Evolutionary conservation across 148 eudicot genomes (phyloP), one percentile per base, ranked within the genome.

Genomic region (Polygonum maritimum): DNA sequence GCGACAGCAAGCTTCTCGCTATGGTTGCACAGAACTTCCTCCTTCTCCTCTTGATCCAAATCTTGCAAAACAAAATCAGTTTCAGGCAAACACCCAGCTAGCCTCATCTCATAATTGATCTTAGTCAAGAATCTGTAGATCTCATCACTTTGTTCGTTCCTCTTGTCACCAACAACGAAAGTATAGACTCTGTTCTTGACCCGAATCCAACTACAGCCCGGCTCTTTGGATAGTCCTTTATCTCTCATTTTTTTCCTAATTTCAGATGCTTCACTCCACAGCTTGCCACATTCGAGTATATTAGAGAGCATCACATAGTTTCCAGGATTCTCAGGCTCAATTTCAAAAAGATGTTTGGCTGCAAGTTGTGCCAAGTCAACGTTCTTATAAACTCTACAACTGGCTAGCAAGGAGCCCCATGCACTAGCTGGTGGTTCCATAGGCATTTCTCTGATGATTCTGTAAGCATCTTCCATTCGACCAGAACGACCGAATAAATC

Each of bases 1-100:
- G 92, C 97, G 26, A 92, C 92, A 19, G 95, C 97, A 70, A 87
- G 90, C 83, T 87, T 92, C 85, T 92, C 94, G 69, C 97, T 86
- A 31, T 92, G 97, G 81, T 83, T 90, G 81, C 92, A 92, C 75
- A 90, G 78, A 55, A 81, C 84, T 70, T 81, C 84, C 79, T 87
- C 94, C 83, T 92, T 84, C 78, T 92, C 97, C 81, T 92, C 97
- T 74, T 82, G 86, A 81, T 87, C 90, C 75, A 92, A 80, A 82
- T 92, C 97, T 81, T 92, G 97, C 77, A 90, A 75, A 72, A 88
- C 97, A 87, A 86, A 88, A 35, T 87, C 91, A 76, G 87, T 88
- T 73, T 87, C 80, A 11, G 97, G 97, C 77, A 84, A 62, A 76
- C 84, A 86, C 74, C 97, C 97, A 31, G 80, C 92, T 76, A 82